Base-by-base conservation (phyloP, 1,284 basidiomycete genomes). In the Pseudozyma tsukubaensis region DNA sequence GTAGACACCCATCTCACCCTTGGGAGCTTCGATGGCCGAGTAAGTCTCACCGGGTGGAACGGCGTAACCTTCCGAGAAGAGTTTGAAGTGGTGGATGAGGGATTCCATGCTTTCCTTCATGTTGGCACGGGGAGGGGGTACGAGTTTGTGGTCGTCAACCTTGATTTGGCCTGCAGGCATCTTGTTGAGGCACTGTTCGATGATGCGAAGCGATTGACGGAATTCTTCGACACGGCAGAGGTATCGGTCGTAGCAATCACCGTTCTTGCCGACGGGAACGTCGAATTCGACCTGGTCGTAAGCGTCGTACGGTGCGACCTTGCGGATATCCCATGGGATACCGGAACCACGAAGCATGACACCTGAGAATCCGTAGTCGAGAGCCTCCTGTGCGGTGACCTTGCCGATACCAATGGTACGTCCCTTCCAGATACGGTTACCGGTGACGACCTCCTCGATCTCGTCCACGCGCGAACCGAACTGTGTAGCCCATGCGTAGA, bases 41-140 rank as follows among this genome's bases (percentile, higher is more conserved):
- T 99, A 99, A 0, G 96, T 99, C 88, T 99, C 96, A 36, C 96
- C 89, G 36, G 95, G 92, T 16, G 96, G 96, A n/a, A 98, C 96
- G 34, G 73, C 92, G 87, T 94, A 99, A 19, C 96, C 96, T 86
- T 99, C 95, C 59, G 92, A 94, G 88, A 96, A 98, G 79, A 84
- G 80, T 89, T 98, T 98, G 88, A 99, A 99, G 88, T 99, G 96
- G 86, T 98, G 95, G 81, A 98, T 97, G 73, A 97, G 89, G 13
- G 92, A 91, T 87, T 97, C 75, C 95, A 98, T 98, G 86, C 91
- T 93, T 88, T 99, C 96, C 87, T 99, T 99, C 97, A 99, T 99
- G 53, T 91, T 91, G 1, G 96, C 94, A 71, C 96, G 90, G 18
- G 97, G 94, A 43, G 96, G 97, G n/a, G 96, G 94, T 1, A 93